Evolutionary conservation across 768 basidiomycete species (phyloP), one percentile per base, ranked within the genome.

Genomic region (Paxillus ammoniavirescens): DNA sequence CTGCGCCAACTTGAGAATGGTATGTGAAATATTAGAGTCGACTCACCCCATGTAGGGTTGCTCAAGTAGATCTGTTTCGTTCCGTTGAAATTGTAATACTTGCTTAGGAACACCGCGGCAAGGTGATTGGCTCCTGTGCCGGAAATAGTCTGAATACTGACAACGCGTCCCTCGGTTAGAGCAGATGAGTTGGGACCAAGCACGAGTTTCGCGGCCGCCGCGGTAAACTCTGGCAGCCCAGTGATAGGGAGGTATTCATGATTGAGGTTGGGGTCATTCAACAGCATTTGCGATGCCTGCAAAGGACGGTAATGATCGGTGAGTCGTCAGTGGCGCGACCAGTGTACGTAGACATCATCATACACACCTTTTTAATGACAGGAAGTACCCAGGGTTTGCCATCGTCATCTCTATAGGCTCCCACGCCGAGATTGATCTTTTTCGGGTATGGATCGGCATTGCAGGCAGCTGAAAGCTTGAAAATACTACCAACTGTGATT

Each of bases 101-200:
- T 78, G 56, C 86, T 84, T 59, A 98, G 73, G 78, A 97, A 97
- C 49, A 93, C 73, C 2, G 86, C 94, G 23, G 86, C 95, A 45
- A 96, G 81, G 72, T 96, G 94, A 75, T 96, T 95, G 46, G 95
- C 95, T 47, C 95, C 95, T 2, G 95, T 98, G 26, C 95, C 95
- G 13, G 93, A 96, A 60, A 97, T 90, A 13, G 95, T 95, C 75
- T 98, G 95, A 44, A 89, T 89, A 67, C 87, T 89, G 38, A 82
- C 78, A 31, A 86, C 86, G 47, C 92, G 83, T 30, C 76, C 77
- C 56, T 91, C 87, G 59, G 77, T 73, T 56, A 98, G 74, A 13
- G 86, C 89, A 49, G 78, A 75, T 14, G 89, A 89, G 44, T 83
- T 75, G n/a, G 77, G 35, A 6, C 93, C 91, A 38, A 97, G 77